Evolutionary conservation across 192 early-diverging fungal genomes (phyloP).

Genomic region (Entrophospora sp.): DNA sequence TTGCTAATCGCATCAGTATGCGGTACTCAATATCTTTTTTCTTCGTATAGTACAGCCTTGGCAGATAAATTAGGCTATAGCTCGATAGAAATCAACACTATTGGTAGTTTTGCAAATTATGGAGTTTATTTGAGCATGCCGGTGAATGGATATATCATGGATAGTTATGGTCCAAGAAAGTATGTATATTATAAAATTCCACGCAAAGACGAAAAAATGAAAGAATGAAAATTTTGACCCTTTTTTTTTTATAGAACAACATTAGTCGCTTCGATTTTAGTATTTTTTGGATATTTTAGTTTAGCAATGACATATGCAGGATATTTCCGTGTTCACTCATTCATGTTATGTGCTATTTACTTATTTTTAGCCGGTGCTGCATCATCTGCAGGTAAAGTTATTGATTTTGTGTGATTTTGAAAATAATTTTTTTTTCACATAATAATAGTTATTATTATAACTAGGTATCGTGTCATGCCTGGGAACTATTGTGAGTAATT

Average conservation of each 20-base stretch:
- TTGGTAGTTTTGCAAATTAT: constrained; percentile 54
- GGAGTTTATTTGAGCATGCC: constrained; percentile 55
- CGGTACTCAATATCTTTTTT: constrained; percentile 63
- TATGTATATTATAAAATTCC: no score
- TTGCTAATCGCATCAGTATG: constrained; percentile 39
- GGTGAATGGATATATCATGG: constrained; percentile 41
- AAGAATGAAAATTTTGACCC: neutral
- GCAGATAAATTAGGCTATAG: constrained; percentile 41
- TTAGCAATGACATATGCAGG: neutral
- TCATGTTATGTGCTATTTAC: constrained; percentile 1
- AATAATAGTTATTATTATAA: neutral
- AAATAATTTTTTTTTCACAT: neutral
- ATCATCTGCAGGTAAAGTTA: neutral
- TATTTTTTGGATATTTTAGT: neutral
- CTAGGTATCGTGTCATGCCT: neutral
- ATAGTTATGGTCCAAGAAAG: constrained; percentile 32
- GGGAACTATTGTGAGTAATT: neutral
- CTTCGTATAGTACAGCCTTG: constrained; percentile 50
- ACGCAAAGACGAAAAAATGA: no score
- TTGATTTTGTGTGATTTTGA: neutral
- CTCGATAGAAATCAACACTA: constrained; percentile 49
- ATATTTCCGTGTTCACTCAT: neutral
- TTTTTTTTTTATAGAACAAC: neutral
- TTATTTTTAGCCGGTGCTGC: neutral
- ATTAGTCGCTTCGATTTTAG: neutral